Conservation (phyloP, 2,329 filamentous ascomycete genomes). For the Colletotrichum karsti region DNA sequence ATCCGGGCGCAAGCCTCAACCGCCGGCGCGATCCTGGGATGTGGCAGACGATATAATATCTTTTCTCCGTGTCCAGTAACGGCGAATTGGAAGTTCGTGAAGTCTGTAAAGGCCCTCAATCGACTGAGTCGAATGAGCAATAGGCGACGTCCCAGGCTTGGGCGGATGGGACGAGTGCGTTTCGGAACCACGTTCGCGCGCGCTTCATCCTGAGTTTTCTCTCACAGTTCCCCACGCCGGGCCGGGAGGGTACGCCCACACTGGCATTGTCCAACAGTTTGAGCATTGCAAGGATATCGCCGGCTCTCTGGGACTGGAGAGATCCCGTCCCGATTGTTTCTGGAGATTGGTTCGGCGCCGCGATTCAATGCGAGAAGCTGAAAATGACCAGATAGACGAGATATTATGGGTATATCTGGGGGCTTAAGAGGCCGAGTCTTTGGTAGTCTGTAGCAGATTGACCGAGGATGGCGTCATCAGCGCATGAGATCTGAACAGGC, state of each 20-base stretch:
- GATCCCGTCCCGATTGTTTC: background rate
- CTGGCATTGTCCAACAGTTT: conserved; percentile 7
- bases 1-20: conserved; percentile 21
- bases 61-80: background rate
- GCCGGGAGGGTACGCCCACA: background rate
- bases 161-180: background rate
- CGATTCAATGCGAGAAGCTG: conserved; percentile 4
- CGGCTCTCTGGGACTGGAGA: background rate
- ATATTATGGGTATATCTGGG: background rate
- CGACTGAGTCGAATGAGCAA: too few relatives aligned
- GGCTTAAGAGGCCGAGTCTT: background rate
- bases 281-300: conserved; percentile 9
- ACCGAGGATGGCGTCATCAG: background rate
- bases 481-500: too few relatives aligned
- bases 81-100: too few relatives aligned
- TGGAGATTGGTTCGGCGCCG: conserved; percentile 5
- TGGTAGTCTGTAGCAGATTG: conserved; percentile 1
- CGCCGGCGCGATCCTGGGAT: background rate
- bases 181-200: background rate
- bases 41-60: background rate
- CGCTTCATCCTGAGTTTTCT: background rate
- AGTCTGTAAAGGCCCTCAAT: too few relatives aligned
- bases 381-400: conserved; percentile 8
- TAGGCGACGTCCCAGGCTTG: background rate
- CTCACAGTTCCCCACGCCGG: conserved; percentile 1